Conservation (phyloP, 2,329 filamentous ascomycete genomes). For the Aspergillus uvarum region DNA sequence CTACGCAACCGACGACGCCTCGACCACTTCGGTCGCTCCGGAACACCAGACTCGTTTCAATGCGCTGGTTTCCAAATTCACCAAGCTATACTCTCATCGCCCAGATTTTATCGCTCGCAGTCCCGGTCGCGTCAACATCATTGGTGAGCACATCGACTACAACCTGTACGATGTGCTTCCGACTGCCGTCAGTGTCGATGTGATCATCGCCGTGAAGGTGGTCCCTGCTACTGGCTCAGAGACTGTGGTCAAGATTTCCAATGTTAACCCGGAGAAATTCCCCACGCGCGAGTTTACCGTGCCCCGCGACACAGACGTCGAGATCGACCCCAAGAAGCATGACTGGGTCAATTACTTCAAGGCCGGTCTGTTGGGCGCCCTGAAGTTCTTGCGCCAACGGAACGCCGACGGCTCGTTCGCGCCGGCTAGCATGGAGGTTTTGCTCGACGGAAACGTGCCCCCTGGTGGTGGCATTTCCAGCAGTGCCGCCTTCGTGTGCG, state of each 20-base stretch:
- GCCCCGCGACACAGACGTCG: slow-evolving; percentile 60
- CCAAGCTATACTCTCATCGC: slow-evolving; percentile 64
- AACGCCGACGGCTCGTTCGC: slow-evolving; percentile 62
- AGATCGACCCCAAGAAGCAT: slow-evolving; percentile 79
- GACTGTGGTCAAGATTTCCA: slow-evolving; percentile 73
- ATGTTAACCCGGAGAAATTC: slow-evolving; percentile 75
- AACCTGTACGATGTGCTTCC: slow-evolving; percentile 93
- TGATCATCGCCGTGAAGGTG: slow-evolving; percentile 74
- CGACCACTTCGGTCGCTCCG: slow-evolving; percentile 67
- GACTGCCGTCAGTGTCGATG: slow-evolving; percentile 91
- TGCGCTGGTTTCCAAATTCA: slow-evolving; percentile 68
- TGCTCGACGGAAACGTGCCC: slow-evolving; percentile 90
- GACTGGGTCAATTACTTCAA: slow-evolving; percentile 99
- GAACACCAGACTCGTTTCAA: slow-evolving; percentile 74
- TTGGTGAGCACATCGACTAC: slow-evolving; percentile 99
- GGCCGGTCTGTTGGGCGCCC: slow-evolving; percentile 78
- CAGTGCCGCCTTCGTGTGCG: slow-evolving; percentile 89
- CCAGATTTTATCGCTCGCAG: slow-evolving; percentile 85
- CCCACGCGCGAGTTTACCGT: slow-evolving; percentile 72
- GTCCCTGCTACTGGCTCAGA: slow-evolving; percentile 46
- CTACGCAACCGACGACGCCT: slow-evolving; percentile 76
- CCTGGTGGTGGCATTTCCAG: slow-evolving; percentile 89
- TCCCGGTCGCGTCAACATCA: slow-evolving; percentile 94
- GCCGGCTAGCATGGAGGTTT: slow-evolving; percentile 77
- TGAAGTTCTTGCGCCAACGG: slow-evolving; percentile 70